Base-by-base conservation (phyloP, 163 green algal species). In the Scenedesmus sp. region DNA sequence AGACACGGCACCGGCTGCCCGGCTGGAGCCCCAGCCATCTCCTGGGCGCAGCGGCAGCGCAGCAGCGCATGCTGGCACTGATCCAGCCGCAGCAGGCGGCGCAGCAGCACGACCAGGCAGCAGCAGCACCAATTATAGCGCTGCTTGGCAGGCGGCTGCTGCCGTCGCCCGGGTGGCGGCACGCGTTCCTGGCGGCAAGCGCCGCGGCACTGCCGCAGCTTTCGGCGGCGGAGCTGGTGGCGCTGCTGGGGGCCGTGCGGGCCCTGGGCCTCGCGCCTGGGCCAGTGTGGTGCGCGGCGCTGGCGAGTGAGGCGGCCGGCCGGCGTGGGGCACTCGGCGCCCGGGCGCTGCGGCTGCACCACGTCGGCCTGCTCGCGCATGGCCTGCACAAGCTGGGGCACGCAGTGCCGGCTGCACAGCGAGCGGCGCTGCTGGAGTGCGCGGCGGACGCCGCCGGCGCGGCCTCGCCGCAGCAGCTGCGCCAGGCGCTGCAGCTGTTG, bases 261-360 rank as follows among this genome's bases (percentile, higher is more conserved):
- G 15, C 4, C 20, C 26, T 75, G 45, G 31, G 26, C 10, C 28
- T 75, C 48, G 29, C 31, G 39, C 50, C 66, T 6, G 22, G 31
- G 9, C 39, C 28, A 18, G 2, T 28, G 0, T 75, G 66, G 66
- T 75, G 66, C 39, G 50, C 33, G 20, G 50, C 50, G 26, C 50
- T 75, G 10, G 66, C 50, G 29, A 6, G 26, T 26, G 50, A 53
- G 51, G 66, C 50, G 51, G 66, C 66, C 60, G 47, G 29, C 6
- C 24, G 48, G 39, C 39, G 39, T 6, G 7, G 39, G 39, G 7
- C 39, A 10, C 7, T 10, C 39, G 39, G 39, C 39, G 39, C 39
- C 7, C 39, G 10, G 57, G 28, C 42, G 57, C 29, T 64, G 57
- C 24, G 13, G 29, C 28, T 64, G 57, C 57, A 64, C 24, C 57